phyloP scores from a whole-genome alignment of 768 basidiomycete genomes.

The Clavaria fumosa region DNA sequence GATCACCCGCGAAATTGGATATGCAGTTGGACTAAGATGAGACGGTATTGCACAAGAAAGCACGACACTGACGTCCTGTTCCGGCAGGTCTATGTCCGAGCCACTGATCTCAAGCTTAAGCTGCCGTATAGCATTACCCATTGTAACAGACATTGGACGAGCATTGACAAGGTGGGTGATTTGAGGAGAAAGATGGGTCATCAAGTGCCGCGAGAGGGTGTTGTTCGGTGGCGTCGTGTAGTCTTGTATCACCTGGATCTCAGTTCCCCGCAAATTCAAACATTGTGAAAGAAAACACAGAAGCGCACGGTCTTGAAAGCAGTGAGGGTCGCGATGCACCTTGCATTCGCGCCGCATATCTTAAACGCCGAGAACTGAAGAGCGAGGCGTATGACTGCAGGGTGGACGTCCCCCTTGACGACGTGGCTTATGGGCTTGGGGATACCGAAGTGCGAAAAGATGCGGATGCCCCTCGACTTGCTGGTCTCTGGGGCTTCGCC shows the following conservation, averaged over 20 bases:
- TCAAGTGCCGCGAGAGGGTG: conserved; percentile 79
- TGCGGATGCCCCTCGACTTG: conserved; percentile 52
- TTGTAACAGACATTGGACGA: conserved; percentile 81
- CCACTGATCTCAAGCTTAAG: conserved; percentile 91
- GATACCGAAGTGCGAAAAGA: conserved; percentile 76
- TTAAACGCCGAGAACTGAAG: conserved; percentile 85
- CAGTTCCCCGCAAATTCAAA: conserved; percentile 3
- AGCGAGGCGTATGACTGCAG: conserved; percentile 71
- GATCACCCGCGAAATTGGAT: no score
- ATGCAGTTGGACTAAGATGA: no score
- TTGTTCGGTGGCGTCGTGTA: conserved; percentile 78
- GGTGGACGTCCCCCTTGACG: conserved; percentile 81
- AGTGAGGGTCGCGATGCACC: conserved; percentile 83
- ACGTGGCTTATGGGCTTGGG: conserved; percentile 40
- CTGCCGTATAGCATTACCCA: conserved; percentile 90
- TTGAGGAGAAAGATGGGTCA: conserved; percentile 85
- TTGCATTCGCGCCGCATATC: conserved; percentile 87
- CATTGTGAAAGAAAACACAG: conserved; percentile 8
- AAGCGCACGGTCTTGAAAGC: conserved; percentile 77
- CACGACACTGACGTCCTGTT: conserved; percentile 61
- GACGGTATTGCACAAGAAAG: conserved; percentile 4
- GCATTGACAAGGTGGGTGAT: conserved; percentile 81
- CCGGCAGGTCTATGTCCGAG: conserved; percentile 83
- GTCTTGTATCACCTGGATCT: conserved; percentile 68
- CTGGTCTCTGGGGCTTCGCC: conserved; percentile 11